These are phyloP conservation scores for Forsythia suspensa DNA, from an alignment of 257 asterid species.

Conservation along the genomic window DNA sequence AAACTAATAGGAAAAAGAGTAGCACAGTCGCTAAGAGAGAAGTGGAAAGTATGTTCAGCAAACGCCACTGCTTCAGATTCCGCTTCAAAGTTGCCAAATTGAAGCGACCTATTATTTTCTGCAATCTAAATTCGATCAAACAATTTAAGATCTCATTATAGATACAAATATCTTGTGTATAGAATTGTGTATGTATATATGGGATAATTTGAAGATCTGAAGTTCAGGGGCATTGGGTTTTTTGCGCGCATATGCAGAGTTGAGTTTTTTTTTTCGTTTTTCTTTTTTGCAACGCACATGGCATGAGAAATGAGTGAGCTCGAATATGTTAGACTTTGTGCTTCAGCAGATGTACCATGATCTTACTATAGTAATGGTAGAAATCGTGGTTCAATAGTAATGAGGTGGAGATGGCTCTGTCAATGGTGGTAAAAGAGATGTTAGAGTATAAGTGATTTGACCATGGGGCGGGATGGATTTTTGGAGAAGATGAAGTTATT, in stretches of 20 bases:
- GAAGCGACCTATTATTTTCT: slow-evolving; percentile 63
- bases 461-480: too few relatives aligned
- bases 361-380: too few relatives aligned
- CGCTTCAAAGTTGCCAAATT: slow-evolving; percentile 71
- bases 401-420: too few relatives aligned
- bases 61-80: slow-evolving; percentile 72
- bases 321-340: neutral
- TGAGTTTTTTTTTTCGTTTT: neutral
- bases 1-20: slow-evolving; percentile 68
- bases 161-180: neutral
- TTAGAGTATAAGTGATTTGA: too few relatives aligned
- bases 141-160: slow-evolving; percentile 27
- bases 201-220: neutral
- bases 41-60: slow-evolving; percentile 62
- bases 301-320: neutral
- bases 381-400: too few relatives aligned
- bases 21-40: slow-evolving; percentile 70
- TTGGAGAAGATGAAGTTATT: too few relatives aligned
- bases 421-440: too few relatives aligned
- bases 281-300: neutral
- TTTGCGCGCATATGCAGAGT: neutral
- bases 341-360: neutral
- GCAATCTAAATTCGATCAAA: neutral
- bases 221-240: neutral
- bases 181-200: too few relatives aligned